Conservation (phyloP, 1,284 basidiomycete species). For the Macrocystidia cucumis region DNA sequence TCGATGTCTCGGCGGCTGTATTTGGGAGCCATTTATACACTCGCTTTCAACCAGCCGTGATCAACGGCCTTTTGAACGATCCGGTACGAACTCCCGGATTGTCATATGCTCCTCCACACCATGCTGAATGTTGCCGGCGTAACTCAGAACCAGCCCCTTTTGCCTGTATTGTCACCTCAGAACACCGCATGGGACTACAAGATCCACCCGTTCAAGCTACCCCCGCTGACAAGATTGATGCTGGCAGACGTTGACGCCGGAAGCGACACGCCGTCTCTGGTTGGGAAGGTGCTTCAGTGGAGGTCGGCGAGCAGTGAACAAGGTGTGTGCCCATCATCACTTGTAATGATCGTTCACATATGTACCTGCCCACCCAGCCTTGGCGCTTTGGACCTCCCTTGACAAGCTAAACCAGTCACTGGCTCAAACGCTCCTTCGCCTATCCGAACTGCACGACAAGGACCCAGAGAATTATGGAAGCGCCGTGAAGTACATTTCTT, state of each 20-base stretch:
- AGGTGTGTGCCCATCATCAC: conserved; percentile 30
- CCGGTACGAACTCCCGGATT: conserved; percentile 25
- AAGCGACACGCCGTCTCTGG: conserved; percentile 88
- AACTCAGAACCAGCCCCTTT: conserved; percentile 22
- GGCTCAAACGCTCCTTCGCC: conserved; percentile 38
- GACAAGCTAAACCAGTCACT: conserved; percentile 55
- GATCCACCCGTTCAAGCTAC: conserved; percentile 69
- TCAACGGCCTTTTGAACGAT: conserved; percentile 62
- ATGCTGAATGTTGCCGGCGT: neutral
- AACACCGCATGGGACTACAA: conserved; percentile 63
- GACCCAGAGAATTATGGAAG: conserved; percentile 43
- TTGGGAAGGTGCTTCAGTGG: conserved; percentile 87
- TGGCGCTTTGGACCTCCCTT: conserved; percentile 64
- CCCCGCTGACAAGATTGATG: conserved; percentile 73
- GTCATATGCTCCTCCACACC: conserved; percentile 1
- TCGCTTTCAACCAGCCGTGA: conserved; percentile 75
- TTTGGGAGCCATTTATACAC: conserved; percentile 95
- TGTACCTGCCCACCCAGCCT: conserved; percentile 31
- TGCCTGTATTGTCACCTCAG: conserved; percentile 48
- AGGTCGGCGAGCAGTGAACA: conserved; percentile 51
- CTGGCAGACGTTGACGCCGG: conserved; percentile 92
- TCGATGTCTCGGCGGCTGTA: conserved; percentile 92
- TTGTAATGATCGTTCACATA: conserved; percentile 3
- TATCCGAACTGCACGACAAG: conserved; percentile 39
- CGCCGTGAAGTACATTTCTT: conserved; percentile 53